A percentile compares a stretch with the other conserved stretches of the same genome.
phyloP scores from a whole-genome alignment of 2,329 filamentous ascomycete genomes.

The Neofusicoccum kwambonambiense region DNA sequence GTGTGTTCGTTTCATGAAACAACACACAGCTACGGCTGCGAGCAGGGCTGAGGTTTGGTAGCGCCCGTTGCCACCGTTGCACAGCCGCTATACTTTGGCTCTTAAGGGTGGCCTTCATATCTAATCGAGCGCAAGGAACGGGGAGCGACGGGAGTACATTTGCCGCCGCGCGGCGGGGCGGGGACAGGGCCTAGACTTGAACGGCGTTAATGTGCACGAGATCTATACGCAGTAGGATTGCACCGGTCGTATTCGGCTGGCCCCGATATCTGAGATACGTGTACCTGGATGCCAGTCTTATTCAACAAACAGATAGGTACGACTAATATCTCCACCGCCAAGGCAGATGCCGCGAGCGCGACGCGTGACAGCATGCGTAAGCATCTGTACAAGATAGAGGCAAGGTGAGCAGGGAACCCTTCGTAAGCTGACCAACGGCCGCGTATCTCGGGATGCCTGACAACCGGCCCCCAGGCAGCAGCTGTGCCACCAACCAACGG shows the following conservation, averaged over 20 bases:
- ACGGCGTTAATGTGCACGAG: neutral
- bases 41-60: neutral
- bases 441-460: neutral
- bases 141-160: neutral
- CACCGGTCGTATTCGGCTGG: neutral
- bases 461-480: neutral
- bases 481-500: neutral
- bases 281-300: neutral
- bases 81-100: neutral
- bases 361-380: neutral
- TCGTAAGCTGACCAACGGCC: neutral
- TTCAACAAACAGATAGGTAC: neutral
- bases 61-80: neutral
- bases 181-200: neutral
- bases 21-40: neutral
- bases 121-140: neutral
- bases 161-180: neutral
- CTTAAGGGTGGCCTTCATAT: neutral
- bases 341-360: neutral
- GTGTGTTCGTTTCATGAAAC: constrained; percentile 6
- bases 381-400: neutral
- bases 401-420: neutral
- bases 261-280: neutral
- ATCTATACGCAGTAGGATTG: neutral
- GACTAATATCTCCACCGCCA: neutral